Evolutionary conservation across 768 basidiomycete genomes (phyloP), one percentile per base, ranked within the genome.

Genomic region (Rhodocollybia butyracea): DNA sequence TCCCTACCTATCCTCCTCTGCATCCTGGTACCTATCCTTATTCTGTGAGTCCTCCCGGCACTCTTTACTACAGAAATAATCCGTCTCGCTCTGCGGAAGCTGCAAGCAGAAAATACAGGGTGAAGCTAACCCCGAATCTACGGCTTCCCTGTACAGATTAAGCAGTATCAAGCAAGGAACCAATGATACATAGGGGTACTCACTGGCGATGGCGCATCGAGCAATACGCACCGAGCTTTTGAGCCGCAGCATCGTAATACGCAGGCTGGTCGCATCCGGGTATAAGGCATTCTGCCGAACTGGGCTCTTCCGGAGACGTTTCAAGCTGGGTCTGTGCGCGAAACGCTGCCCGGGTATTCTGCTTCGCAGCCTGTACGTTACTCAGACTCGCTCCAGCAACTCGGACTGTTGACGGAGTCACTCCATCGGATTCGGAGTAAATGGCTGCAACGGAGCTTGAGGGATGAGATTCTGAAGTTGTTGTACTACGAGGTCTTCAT

Each of bases 31-130:
- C 34, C 29, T 45, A n/a, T 57, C 56, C 68, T 86, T 86, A 54
- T 71, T 76, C 75, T 83, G 67, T 39, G 85, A 81, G 59, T 84
- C 78, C 42, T 85, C 81, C 61, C 77, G 77, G 65, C 85, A 87
- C 3, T 72, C 72, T 55, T 73, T 68, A 17, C 80, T 75, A 60
- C 85, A 87, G 64, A 87, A 87, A 64, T 86, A 84, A 69, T 87
- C 84, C 4, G 64, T 70, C 36, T 75, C 75, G 55, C 79, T 77
- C 64, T 87, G 85, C 21, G 85, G 85, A 57, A 79, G 70, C 39
- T 69, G 72, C 61, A 83, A 67, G 61, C 85, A 88, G 82, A 86
- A 81, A 61, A 88, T 85, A 59, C 85, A 86, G 10, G 80, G 76
- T 13, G 72, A 63, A 31, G 70, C 78, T 31, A 84, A 60, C 27